phyloP scores from a whole-genome alignment of 2,329 filamentous ascomycete genomes.

The Microdochium nivale region DNA sequence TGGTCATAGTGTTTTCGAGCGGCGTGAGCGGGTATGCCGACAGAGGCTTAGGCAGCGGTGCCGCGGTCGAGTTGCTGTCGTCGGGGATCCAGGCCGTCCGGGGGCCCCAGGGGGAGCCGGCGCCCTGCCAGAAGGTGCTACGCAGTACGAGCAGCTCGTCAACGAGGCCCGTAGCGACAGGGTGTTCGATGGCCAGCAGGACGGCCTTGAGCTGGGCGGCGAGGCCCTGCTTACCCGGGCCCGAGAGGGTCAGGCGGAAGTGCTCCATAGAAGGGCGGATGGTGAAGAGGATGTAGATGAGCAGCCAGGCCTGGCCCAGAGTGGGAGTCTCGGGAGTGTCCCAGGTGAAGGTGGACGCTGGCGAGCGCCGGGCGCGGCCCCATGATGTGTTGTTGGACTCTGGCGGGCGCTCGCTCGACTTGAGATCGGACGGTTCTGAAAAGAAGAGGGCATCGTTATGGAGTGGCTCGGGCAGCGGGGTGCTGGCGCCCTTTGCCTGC shows the following conservation, averaged over 20 bases:
- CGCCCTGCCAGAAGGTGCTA: conserved; percentile 61
- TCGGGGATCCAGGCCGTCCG: conserved; percentile 53
- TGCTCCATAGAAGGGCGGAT: conserved; percentile 37
- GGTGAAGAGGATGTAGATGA: conserved; percentile 43
- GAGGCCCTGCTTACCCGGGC: conserved; percentile 22
- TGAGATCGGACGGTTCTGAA: conserved; percentile 35
- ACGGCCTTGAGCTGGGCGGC: conserved; percentile 33
- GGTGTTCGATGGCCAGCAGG: conserved; percentile 40
- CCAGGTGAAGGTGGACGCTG: conserved; percentile 36
- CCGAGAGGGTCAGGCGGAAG: conserved; percentile 36
- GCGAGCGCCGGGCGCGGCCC: conserved; percentile 46
- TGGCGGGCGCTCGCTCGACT: conserved; percentile 38
- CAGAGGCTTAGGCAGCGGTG: conserved; percentile 25
- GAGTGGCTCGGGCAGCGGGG: conserved; percentile 20
- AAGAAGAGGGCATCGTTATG: conserved; percentile 30
- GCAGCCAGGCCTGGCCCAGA: conserved; percentile 40
- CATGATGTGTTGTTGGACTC: conserved; percentile 46
- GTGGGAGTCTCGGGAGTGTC: conserved; percentile 10
- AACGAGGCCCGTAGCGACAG: conserved; percentile 19
- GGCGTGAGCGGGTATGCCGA: conserved; percentile 40
- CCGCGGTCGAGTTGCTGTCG: conserved; percentile 22
- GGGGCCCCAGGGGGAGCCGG: conserved; percentile 57
- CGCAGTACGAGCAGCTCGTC: conserved; percentile 34
- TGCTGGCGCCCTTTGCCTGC: conserved; percentile 16
- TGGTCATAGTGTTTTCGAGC: conserved; percentile 36